Evolutionary conservation across 179 eudicot species (phyloP).

Genomic region (Corrigiola litoralis): DNA sequence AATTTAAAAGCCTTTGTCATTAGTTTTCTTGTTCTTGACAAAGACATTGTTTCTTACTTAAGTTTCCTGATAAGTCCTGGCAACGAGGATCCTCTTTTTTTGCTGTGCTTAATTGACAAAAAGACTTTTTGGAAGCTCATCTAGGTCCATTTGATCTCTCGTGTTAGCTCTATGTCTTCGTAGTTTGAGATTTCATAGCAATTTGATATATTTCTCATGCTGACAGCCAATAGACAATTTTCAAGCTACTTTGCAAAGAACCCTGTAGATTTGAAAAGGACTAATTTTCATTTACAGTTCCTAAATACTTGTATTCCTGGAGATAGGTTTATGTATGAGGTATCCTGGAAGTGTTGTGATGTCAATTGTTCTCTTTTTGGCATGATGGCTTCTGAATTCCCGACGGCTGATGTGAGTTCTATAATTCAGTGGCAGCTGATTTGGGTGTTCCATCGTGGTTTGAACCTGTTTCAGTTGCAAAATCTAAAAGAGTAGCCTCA

Average conservation of each 20-base stretch:
- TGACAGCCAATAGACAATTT: background rate
- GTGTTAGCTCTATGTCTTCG: background rate
- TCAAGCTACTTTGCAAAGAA: background rate
- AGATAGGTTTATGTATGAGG: background rate
- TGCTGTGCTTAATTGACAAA: background rate
- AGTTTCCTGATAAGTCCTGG: slow-evolving; percentile 1
- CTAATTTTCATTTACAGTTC: background rate
- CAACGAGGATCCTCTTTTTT: background rate
- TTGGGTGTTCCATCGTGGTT: slow-evolving; percentile 74
- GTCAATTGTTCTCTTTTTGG: background rate
- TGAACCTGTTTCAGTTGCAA: slow-evolving; percentile 93
- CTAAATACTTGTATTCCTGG: background rate
- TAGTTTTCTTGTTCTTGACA: background rate
- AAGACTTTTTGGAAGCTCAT: background rate
- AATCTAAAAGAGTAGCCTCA: slow-evolving; percentile 71
- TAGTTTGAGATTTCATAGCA: background rate
- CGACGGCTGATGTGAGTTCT: background rate
- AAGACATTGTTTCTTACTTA: background rate
- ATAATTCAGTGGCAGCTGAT: slow-evolving; percentile 71
- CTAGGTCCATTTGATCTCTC: background rate
- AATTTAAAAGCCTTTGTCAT: background rate
- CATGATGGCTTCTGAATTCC: background rate
- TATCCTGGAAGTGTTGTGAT: background rate
- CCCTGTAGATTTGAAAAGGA: background rate
- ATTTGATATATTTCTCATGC: background rate